Evolutionary conservation across 139 green algal species (phyloP).

Genomic region (Auxenochlorella pyrenoidosa): DNA sequence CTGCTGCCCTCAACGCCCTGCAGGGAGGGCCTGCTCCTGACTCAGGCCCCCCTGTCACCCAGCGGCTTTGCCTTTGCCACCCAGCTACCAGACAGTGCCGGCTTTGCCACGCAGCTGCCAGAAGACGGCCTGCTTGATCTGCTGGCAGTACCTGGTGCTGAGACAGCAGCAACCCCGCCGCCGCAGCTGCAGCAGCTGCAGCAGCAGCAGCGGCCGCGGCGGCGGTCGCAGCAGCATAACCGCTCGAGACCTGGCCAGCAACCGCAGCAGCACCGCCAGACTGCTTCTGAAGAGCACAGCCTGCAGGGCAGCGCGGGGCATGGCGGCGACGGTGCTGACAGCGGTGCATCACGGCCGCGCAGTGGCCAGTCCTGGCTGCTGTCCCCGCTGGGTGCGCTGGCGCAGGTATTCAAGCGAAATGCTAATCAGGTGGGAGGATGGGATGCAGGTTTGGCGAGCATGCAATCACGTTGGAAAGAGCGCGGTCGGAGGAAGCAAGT

Average conservation of each 20-base stretch:
- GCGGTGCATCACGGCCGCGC: not conserved
- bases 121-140: not conserved
- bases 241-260: not conserved
- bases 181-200: not conserved
- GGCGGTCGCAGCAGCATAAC: not conserved
- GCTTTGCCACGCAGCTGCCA: slow-evolving; percentile 15
- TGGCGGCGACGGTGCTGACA: not conserved
- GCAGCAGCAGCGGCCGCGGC: not conserved
- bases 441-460: not conserved
- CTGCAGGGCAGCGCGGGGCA: slow-evolving; percentile 16
- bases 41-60: not conserved
- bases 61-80: slow-evolving; percentile 2
- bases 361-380: slow-evolving; percentile 19
- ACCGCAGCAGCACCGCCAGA: not conserved
- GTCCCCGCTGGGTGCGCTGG: slow-evolving; percentile 5
- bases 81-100: not conserved
- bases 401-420: slow-evolving; percentile 24
- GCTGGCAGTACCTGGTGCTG: not conserved
- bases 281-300: not conserved
- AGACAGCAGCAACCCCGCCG: too few relatives aligned
- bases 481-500: too few relatives aligned
- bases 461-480: not conserved
- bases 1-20: not conserved
- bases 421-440: slow-evolving; percentile 1
- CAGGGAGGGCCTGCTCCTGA: slow-evolving; percentile 15